phyloP scores from a whole-genome alignment of 2,329 filamentous ascomycete genomes.

The Diatrype stigma region DNA sequence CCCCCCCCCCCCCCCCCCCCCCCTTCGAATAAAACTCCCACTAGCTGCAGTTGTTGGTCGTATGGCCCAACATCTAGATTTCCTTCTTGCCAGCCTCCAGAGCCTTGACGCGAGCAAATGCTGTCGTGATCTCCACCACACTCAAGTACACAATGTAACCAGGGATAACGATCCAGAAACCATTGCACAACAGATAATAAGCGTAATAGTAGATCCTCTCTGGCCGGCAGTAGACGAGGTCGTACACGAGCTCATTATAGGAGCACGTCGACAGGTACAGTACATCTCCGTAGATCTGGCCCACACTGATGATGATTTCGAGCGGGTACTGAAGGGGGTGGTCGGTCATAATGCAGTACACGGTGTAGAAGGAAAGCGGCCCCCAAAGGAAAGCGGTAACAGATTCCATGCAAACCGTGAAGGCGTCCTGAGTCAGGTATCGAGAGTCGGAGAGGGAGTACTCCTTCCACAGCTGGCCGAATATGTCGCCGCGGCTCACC shows the following conservation, averaged over 20 bases:
- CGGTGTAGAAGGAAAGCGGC: slow-evolving; percentile 45
- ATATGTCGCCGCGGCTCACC: slow-evolving; percentile 35
- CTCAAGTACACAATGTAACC: no score
- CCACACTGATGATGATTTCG: slow-evolving; percentile 42
- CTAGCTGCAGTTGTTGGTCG: no score
- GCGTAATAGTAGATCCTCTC: slow-evolving; percentile 50
- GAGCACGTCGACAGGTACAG: slow-evolving; percentile 48
- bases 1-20: no score
- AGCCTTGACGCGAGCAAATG: no score
- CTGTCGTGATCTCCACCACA: no score
- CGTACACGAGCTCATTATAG: slow-evolving; percentile 36
- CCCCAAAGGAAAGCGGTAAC: slow-evolving; percentile 51
- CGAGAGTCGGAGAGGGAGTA: slow-evolving; percentile 54
- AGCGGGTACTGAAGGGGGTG: slow-evolving; percentile 45
- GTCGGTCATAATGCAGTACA: slow-evolving; percentile 37
- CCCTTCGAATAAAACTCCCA: no score
- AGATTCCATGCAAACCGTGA: slow-evolving; percentile 53
- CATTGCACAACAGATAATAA: slow-evolving; percentile 50
- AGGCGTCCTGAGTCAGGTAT: slow-evolving; percentile 49
- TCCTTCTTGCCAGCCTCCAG: no score
- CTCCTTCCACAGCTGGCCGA: slow-evolving; percentile 56
- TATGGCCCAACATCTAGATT: no score
- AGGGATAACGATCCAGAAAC: slow-evolving; percentile 51
- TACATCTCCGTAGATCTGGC: slow-evolving; percentile 48
- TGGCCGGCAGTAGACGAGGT: slow-evolving; percentile 43